phyloP scores from a whole-genome alignment of 192 early-diverging fungal species.

The Lunasporangiospora selenospora region DNA sequence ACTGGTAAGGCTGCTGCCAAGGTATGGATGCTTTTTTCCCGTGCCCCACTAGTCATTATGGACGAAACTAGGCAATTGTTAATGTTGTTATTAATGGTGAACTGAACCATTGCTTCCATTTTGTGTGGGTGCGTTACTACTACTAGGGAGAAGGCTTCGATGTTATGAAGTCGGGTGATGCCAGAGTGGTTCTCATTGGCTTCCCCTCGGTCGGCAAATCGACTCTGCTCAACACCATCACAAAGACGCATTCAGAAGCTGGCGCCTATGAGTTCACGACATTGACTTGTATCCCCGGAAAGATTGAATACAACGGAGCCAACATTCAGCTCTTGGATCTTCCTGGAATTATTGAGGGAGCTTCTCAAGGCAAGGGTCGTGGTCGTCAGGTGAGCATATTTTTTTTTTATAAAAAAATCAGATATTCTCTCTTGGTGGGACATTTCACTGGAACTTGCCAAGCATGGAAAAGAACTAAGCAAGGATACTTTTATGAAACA shows the following conservation, averaged over 20 bases:
- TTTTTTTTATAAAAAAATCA: not conserved
- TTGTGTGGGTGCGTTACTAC: not conserved
- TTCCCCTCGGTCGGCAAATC: slow-evolving; percentile 99
- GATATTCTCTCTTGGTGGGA: no score
- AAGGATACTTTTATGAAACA: not conserved
- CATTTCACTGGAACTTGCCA: no score
- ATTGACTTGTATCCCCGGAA: slow-evolving; percentile 93
- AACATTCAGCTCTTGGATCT: slow-evolving; percentile 98
- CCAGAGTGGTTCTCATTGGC: slow-evolving; percentile 92
- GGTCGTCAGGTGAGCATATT: slow-evolving; percentile 97
- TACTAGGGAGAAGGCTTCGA: slow-evolving; percentile 92
- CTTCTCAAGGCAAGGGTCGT: slow-evolving; percentile 96
- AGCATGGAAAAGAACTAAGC: not conserved
- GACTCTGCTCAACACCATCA: slow-evolving; percentile 92
- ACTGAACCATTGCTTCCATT: not conserved
- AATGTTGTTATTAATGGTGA: slow-evolving; percentile 29
- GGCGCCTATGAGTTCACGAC: slow-evolving; percentile 97
- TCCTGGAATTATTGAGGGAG: slow-evolving; percentile 99
- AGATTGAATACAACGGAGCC: slow-evolving; percentile 95
- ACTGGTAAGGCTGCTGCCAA: slow-evolving; percentile 63
- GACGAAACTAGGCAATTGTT: slow-evolving; percentile 3
- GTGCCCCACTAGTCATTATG: not conserved
- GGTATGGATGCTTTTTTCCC: slow-evolving; percentile 24
- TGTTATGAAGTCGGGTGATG: slow-evolving; percentile 97
- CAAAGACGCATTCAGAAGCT: slow-evolving; percentile 89